Evolutionary conservation across 345 rosid genomes (phyloP).

Genomic region (Hibiscus mutabilis): DNA sequence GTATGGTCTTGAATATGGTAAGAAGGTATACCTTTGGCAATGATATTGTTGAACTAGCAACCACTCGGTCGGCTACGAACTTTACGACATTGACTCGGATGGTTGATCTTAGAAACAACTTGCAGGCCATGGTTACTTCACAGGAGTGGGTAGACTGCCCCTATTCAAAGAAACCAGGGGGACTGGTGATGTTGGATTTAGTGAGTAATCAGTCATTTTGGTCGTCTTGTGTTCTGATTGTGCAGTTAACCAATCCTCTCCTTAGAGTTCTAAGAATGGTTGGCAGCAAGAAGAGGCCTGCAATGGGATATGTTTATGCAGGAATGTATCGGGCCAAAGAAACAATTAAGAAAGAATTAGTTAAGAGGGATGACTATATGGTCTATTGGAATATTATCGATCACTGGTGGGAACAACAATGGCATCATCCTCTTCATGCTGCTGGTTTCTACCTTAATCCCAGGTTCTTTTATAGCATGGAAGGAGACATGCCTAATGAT

Average conservation of each 20-base stretch:
- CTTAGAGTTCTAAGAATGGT: conserved; percentile 51
- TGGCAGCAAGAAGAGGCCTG: conserved; percentile 59
- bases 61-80: conserved; percentile 59
- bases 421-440: conserved; percentile 69
- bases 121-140: conserved; percentile 82
- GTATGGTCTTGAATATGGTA: conserved; percentile 62
- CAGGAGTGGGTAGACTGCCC: conserved; percentile 77
- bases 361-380: conserved; percentile 55
- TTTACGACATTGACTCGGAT: conserved; percentile 58
- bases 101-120: conserved; percentile 47
- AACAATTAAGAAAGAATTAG: conserved; percentile 65
- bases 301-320: conserved; percentile 83
- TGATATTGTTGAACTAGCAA: conserved; percentile 67
- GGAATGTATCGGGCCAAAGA: conserved; percentile 79
- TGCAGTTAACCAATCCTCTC: conserved; percentile 58
- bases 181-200: conserved; percentile 56
- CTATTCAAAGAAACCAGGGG: conserved; percentile 65
- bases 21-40: conserved; percentile 62
- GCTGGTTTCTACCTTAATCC: conserved; percentile 96
- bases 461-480: conserved; percentile 66
- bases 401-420: conserved; percentile 67
- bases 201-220: conserved; percentile 65
- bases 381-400: conserved; percentile 79
- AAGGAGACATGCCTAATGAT: conserved; percentile 58
- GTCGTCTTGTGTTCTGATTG: conserved; percentile 54